Evolutionary conservation across 805 yeast species (phyloP), one percentile per base, ranked within the genome.

Genomic region (Blastobotrys mokoenaii): DNA sequence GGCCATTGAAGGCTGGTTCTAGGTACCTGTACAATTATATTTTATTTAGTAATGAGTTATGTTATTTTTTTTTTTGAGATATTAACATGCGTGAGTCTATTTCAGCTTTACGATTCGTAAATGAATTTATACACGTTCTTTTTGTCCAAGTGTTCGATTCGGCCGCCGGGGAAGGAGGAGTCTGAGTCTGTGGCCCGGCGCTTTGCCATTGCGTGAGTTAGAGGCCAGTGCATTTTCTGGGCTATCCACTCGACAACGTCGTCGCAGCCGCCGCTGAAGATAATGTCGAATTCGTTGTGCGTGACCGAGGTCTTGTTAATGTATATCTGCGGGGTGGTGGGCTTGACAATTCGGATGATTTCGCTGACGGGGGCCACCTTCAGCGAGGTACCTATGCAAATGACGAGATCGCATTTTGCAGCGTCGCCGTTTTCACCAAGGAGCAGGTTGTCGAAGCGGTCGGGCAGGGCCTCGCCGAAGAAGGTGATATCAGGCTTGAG

Each of bases 401-500:
- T 71, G 38, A 89, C 66, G 45, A 88, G 67, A 62, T 89, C 97
- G 63, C 95, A 85, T 36, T 74, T 68, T 15, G 64, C 55, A 5
- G 80, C 69, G 59, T 89, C 96, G 22, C 39, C 45, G n/a, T 46
- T 41, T 15, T 65, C 61, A 2, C 59, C 56, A 10, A 64, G 47
- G 11, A 69, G 56, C 27, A 68, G 61, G 39, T 73, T 72, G 54
- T 86, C 89, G 58, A 82, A 88, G 40, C 71, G 63, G 11, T 70
- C 69, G 1, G 96, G 96, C 47, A 88, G 68, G 12, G 80, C 77
- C 61, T 88, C 96, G 12, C 95, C 95, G 54, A 88, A 88, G 58
- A 88, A 88, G 0, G 95, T 87, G 49, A 88, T 88, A 59, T 88
- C 95, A 0, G 97, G 97, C 61, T 89, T 88, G 74, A 85, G 72